Conservation (phyloP, 1,284 basidiomycete genomes). For the Leccinum pseudoinsigne region DNA sequence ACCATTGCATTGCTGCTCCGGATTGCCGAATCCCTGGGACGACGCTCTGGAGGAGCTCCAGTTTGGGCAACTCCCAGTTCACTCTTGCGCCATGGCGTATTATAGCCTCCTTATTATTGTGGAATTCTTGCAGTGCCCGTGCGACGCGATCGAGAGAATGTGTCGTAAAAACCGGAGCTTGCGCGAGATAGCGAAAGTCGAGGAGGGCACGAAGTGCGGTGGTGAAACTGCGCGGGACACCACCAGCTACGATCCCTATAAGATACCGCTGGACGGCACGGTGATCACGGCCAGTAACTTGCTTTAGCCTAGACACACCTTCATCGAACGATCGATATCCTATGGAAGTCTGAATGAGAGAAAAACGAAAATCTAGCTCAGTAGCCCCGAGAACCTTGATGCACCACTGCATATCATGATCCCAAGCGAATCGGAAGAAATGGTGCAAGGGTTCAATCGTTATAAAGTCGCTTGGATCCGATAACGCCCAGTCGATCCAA, state of each 20-base stretch:
- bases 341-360: conserved; percentile 4
- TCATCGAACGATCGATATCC: conserved; percentile 2
- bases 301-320: conserved; percentile 8
- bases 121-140: conserved; percentile 5
- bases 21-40: background rate
- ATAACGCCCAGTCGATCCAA: conserved; percentile 12
- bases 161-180: conserved; percentile 6
- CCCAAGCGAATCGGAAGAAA: conserved; percentile 1
- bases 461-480: conserved; percentile 7
- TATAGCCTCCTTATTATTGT: conserved; percentile 5
- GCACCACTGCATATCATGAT: conserved; percentile 12
- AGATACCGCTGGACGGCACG: conserved; percentile 3
- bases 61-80: background rate
- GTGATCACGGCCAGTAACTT: conserved; percentile 1
- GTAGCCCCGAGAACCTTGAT: background rate
- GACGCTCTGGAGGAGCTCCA: background rate
- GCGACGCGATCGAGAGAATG: background rate
- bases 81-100: background rate
- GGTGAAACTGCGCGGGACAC: conserved; percentile 2
- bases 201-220: background rate
- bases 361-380: conserved; percentile 11
- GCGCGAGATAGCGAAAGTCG: conserved; percentile 4
- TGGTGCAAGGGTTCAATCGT: conserved; percentile 3
- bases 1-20: conserved; percentile 9
- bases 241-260: conserved; percentile 1